Conservation (phyloP, 768 basidiomycete genomes). For the Tremella yokohamensis region DNA sequence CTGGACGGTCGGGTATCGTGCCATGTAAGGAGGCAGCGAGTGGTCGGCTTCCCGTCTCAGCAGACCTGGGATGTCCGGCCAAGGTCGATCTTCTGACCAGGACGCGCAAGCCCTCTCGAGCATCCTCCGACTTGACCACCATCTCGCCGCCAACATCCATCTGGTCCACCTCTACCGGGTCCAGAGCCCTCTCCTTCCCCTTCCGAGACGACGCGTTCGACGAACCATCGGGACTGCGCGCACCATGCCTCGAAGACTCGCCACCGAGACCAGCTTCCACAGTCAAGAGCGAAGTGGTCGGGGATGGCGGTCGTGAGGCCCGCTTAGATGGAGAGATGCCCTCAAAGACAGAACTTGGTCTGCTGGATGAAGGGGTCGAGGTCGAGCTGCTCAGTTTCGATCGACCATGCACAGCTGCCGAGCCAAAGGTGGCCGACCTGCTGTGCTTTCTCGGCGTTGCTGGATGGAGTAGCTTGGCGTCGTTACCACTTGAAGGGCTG, state of each 20-base stretch:
- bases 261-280: neutral
- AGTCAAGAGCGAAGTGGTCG: neutral
- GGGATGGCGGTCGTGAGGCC: neutral
- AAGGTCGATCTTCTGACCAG: slow-evolving; percentile 16
- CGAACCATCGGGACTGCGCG: too few relatives aligned
- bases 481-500: too few relatives aligned
- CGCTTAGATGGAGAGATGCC: neutral
- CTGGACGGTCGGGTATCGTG: neutral
- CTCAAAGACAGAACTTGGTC: neutral
- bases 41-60: neutral
- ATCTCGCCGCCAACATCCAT: slow-evolving; percentile 19
- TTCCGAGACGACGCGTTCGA: slow-evolving; percentile 16
- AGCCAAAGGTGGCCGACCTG: too few relatives aligned
- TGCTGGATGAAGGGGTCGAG: slow-evolving; percentile 3
- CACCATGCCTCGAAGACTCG: too few relatives aligned
- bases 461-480: too few relatives aligned
- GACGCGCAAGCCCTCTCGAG: slow-evolving; percentile 19
- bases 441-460: too few relatives aligned
- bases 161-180: slow-evolving; percentile 4
- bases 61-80: neutral
- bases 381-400: too few relatives aligned
- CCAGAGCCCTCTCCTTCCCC: slow-evolving; percentile 29
- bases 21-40: neutral
- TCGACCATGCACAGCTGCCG: too few relatives aligned
- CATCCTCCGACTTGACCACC: slow-evolving; percentile 9